A percentile compares a stretch with the other conserved stretches of the same genome.
These are phyloP conservation scores for Limnanthes douglasii DNA, from an alignment of 345 rosid genomes.

Conservation along the genomic window DNA sequence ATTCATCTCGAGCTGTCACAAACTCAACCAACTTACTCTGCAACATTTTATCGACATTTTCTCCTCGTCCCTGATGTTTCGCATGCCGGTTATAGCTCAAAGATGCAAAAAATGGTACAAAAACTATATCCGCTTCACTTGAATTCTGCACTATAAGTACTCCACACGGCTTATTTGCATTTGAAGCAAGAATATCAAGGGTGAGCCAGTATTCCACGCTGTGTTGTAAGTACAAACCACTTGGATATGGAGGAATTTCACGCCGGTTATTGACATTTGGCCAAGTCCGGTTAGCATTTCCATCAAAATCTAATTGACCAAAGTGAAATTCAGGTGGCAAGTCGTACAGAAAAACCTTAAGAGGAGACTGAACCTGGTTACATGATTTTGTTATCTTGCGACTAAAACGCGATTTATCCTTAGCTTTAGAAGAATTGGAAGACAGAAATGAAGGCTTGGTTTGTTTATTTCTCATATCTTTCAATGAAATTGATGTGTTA, in stretches of 20 bases:
- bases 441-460: conserved; percentile 16
- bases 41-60: conserved; percentile 39
- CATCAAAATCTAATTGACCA: conserved; percentile 71
- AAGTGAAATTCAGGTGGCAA: conserved; percentile 78
- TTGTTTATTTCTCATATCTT: conserved; percentile 16
- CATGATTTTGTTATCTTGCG: conserved; percentile 7
- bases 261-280: conserved; percentile 32
- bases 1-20: conserved; percentile 29
- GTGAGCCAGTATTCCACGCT: conserved; percentile 94
- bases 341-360: conserved; percentile 70
- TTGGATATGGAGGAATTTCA: conserved; percentile 46
- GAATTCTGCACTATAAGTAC: conserved; percentile 49
- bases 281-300: conserved; percentile 36
- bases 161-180: conserved; percentile 30
- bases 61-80: conserved; percentile 38
- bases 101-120: conserved; percentile 82
- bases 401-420: conserved; percentile 7
- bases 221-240: conserved; percentile 82
- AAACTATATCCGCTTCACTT: conserved; percentile 48
- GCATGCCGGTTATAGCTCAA: conserved; percentile 68
- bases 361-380: not conserved
- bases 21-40: conserved; percentile 47
- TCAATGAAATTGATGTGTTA: conserved; percentile 22
- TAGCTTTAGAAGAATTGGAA: conserved; percentile 9
- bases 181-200: conserved; percentile 73